These are phyloP conservation scores for Malus orientalis DNA, from an alignment of 306 rosid species.

Conservation along the genomic window DNA sequence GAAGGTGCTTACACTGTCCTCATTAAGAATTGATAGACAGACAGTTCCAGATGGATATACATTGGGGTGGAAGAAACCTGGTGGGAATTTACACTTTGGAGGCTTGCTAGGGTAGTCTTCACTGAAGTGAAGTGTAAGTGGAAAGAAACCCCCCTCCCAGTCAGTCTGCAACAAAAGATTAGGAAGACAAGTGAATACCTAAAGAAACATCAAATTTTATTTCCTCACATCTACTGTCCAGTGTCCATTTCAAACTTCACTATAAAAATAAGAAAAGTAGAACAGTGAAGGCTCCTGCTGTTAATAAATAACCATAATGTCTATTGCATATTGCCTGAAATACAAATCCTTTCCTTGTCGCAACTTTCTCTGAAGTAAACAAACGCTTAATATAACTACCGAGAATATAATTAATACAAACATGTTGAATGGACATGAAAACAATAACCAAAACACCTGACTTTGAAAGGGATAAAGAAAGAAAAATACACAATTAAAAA, in stretches of 20 bases:
- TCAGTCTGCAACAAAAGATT: slow-evolving; percentile 66
- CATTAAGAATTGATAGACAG: slow-evolving; percentile 91
- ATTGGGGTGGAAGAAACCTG: slow-evolving; percentile 93
- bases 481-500: neutral
- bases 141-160: slow-evolving; percentile 95
- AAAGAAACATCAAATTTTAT: neutral
- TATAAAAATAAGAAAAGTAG: neutral
- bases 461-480: neutral
- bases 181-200: neutral
- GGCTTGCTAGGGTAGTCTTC: slow-evolving; percentile 99
- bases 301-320: neutral
- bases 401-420: neutral
- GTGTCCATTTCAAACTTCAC: neutral
- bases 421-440: neutral
- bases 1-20: slow-evolving; percentile 72
- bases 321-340: neutral
- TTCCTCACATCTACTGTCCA: neutral
- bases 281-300: neutral
- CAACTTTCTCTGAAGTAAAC: neutral
- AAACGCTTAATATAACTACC: neutral
- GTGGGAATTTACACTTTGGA: slow-evolving; percentile 91
- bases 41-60: slow-evolving; percentile 98
- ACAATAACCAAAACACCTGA: neutral
- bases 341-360: neutral
- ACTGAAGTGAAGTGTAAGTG: slow-evolving; percentile 87